phyloP scores from a whole-genome alignment of 2,329 filamentous ascomycete genomes.

The Ophiocordyceps australis region DNA sequence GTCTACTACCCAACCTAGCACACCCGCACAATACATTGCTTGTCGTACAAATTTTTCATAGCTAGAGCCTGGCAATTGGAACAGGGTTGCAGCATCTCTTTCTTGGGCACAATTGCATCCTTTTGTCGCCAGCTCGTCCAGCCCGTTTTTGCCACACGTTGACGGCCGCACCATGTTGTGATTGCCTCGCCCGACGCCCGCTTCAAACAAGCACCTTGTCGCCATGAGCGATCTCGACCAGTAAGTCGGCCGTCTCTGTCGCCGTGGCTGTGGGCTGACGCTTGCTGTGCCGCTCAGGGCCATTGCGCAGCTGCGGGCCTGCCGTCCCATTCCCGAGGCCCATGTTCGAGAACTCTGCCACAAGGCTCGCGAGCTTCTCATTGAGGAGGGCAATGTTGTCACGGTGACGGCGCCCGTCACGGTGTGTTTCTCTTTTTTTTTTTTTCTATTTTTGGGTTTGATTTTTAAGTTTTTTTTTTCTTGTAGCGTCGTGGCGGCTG shows the following conservation, averaged over 20 bases:
- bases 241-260: constrained; percentile 27
- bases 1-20: too few species aligned
- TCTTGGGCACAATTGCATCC: neutral
- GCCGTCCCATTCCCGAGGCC: constrained; percentile 84
- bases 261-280: constrained; percentile 1
- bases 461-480: too few species aligned
- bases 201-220: too few species aligned
- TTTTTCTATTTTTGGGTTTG: too few species aligned
- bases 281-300: constrained; percentile 35
- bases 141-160: neutral
- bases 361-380: constrained; percentile 87
- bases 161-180: constrained; percentile 9
- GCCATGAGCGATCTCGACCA: constrained; percentile 87
- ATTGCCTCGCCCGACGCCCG: constrained; percentile 2
- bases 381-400: constrained; percentile 95
- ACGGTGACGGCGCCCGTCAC: constrained; percentile 90
- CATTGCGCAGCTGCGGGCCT: constrained; percentile 88
- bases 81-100: too few species aligned
- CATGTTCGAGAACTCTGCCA: constrained; percentile 95
- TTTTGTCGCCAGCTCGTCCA: neutral
- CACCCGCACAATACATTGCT: too few species aligned
- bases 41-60: too few species aligned
- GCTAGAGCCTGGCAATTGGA: too few species aligned
- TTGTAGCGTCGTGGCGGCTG: neutral
- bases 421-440: constrained; percentile 24